Evolutionary conservation across 2,329 filamentous ascomycete genomes (phyloP), one percentile per base, ranked within the genome.

Genomic region (Ophiostoma piceae): DNA sequence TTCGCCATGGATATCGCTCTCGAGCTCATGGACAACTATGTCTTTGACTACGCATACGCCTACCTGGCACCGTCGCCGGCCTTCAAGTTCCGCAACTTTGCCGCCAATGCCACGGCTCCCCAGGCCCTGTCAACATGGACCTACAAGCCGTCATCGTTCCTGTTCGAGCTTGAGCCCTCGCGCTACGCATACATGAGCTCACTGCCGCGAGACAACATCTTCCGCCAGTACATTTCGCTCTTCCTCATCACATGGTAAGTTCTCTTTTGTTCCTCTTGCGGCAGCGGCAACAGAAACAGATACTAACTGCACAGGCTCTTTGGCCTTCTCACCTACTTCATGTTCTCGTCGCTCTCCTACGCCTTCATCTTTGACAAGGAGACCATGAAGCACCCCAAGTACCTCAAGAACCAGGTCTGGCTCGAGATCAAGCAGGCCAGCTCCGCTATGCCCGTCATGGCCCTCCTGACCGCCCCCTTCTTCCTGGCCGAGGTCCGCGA

Each of bases 281-380:
- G 11, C n/a, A 26, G 14, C 37, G 8, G 22, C 51, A 22, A 35
- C 5, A 35, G 35, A 35, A 5, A 35, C 5, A 35, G 35, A 35
- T 39, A 26, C 60, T 70, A 19, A 68, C 67, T 19, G 0, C n/a
- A 11, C 7, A 97, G 94, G 90, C 79, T 97, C 75, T 96, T 96
- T 76, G 94, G 94, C 69, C 80, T 94, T 43, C 74, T 93, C 66
- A 83, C 95, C 70, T 98, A 97, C 84, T 97, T 94, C 79, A 76
- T 92, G 73, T 92, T 92, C 77, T 91, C 94, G 3, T 85, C 89
- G 6, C 83, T 96, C 22, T 97, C 93, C 19, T 98, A 96, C 81
- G 76, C 90, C 76, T 90, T 97, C 81, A 84, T 97, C 77, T 97
- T 97, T 82, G 94, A 97, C 81, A 95, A 97, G 80, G 86, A 88